Conservation (phyloP, 2,329 filamentous ascomycete species). For the Colletotrichum endophyticum region DNA sequence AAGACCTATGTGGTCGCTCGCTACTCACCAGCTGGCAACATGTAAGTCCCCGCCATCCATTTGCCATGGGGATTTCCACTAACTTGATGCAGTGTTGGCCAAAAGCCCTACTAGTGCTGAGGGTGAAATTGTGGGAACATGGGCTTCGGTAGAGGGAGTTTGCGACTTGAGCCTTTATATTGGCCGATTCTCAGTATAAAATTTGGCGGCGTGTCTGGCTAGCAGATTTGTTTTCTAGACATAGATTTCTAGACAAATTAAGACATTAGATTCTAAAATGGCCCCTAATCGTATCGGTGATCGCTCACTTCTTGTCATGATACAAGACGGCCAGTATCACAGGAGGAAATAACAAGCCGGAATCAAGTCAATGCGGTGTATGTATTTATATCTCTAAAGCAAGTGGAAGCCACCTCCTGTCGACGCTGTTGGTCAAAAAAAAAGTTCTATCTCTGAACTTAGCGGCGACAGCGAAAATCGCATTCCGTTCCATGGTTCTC, state of each 20-base stretch:
- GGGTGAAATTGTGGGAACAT: not conserved
- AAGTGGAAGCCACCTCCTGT: not conserved
- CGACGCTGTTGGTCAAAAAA: not conserved
- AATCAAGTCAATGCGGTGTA: not conserved
- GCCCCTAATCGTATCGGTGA: not conserved
- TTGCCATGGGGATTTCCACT: not conserved
- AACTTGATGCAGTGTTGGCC: not conserved
- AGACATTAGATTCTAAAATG: not conserved
- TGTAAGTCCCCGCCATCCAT: not conserved
- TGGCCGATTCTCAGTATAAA: not conserved
- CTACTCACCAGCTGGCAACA: conserved; percentile 35
- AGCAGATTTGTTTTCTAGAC: not conserved
- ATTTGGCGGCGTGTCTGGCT: not conserved
- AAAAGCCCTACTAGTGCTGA: not conserved
- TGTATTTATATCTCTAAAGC: not conserved
- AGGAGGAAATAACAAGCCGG: not conserved
- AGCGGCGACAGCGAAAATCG: not conserved
- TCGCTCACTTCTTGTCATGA: not conserved
- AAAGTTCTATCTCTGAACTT: not conserved
- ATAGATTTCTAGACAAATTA: not conserved
- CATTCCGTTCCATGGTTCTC: not conserved
- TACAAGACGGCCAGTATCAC: not conserved
- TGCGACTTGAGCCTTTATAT: not conserved
- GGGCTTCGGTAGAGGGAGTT: not conserved
- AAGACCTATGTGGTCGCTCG: conserved; percentile 34